phyloP scores from a whole-genome alignment of 768 basidiomycete genomes.

The Agaricus sinodeliciosus region DNA sequence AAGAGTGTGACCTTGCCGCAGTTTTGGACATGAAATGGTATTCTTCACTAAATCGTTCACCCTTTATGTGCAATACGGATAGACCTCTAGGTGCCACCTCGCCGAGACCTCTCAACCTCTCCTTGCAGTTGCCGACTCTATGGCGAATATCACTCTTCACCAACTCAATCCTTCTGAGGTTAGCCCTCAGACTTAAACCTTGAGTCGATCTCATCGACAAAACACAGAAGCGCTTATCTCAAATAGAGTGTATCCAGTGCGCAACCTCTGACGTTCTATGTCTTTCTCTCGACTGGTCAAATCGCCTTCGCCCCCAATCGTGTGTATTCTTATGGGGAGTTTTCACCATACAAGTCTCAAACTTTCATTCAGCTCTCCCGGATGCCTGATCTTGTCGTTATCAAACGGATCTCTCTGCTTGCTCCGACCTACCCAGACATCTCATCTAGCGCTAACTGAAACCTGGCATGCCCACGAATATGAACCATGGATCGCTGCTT shows the following conservation, averaged over 20 bases:
- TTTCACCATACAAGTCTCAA: neutral
- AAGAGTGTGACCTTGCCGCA: constrained; percentile 70
- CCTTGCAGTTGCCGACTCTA: constrained; percentile 78
- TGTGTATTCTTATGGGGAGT: constrained; percentile 20
- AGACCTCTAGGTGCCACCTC: constrained; percentile 50
- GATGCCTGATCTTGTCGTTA: constrained; percentile 70
- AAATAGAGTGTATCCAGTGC: constrained; percentile 39
- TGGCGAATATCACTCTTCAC: constrained; percentile 68
- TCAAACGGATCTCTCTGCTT: constrained; percentile 75
- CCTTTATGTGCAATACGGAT: neutral
- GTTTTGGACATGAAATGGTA: constrained; percentile 96
- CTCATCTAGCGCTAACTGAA: constrained; percentile 37
- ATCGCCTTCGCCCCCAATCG: constrained; percentile 47
- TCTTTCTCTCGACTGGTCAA: constrained; percentile 92
- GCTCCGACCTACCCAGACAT: constrained; percentile 39
- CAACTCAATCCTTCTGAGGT: constrained; percentile 46
- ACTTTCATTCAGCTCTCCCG: constrained; percentile 31
- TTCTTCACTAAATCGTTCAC: neutral
- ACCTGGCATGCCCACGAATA: constrained; percentile 87
- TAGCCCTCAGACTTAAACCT: neutral
- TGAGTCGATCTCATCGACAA: neutral
- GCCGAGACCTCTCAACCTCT: constrained; percentile 32
- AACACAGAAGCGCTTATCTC: constrained; percentile 32
- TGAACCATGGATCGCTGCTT: constrained; percentile 92
- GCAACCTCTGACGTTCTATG: constrained; percentile 59